Evolutionary conservation across 345 rosid species (phyloP), one percentile per base, ranked within the genome.

Genomic region (Tarenaya hassleriana): DNA sequence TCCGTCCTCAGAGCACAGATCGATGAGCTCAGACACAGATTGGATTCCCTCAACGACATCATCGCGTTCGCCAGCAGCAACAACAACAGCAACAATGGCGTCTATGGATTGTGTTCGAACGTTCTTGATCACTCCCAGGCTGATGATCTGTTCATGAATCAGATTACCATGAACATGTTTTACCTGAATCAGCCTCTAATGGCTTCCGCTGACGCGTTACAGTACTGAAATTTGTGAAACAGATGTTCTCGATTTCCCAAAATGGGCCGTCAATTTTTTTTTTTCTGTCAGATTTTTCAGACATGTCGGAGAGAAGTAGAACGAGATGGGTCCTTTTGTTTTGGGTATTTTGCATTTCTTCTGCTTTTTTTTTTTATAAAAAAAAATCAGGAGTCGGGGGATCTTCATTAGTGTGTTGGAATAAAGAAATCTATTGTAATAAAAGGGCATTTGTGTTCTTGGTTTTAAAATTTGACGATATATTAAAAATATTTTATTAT

Each of bases 31-130:
- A 73, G 40, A 57, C 56, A 80, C 64, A 69, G 97, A 47, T 74
- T 92, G 44, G 68, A 81, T 43, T 92, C 94, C 16, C 54, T 88
- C 68, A 75, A 79, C 49, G 95, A 80, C 49, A 92, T 92, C 41
- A 56, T 83, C 47, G 41, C 24, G 7, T 68, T 73, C 66, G 39
- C 81, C 2, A 24, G 5, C 29, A 24, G 5, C 29, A 24, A 24
- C 29, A 24, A 24, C 29, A 24, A 24, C 45, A 38, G 52, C 13
- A 24, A 24, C 47, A 39, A 29, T 9, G 66, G 72, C 66, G 38
- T 81, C 45, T 37, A 55, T 13, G 52, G 62, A 42, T 35, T 41
- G 27, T 29, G 45, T 62, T 19, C 52, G 52, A 34, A 65, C 52
- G 61, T 24, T 52, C 55, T 40, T 31, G 16, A 50, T 70, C 51